These are phyloP conservation scores for Geranium brycei DNA, from an alignment of 345 rosid species.

Conservation along the genomic window DNA sequence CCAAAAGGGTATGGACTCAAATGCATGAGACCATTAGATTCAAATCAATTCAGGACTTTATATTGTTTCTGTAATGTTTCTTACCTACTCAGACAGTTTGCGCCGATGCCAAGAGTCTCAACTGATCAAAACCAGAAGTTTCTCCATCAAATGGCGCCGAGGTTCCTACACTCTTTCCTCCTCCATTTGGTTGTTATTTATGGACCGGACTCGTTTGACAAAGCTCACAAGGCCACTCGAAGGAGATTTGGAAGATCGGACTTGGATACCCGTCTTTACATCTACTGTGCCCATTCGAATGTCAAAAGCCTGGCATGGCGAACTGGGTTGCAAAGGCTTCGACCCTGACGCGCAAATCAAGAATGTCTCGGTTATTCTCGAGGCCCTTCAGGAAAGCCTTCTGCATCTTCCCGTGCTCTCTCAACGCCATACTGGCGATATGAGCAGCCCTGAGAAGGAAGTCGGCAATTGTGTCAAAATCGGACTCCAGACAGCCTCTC, in stretches of 20 bases:
- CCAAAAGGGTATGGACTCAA: no score
- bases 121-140: no score
- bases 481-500: constrained; percentile 81
- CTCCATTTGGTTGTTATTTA: no score
- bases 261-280: not conserved
- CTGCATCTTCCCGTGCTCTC: constrained; percentile 48
- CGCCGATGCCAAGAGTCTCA: no score
- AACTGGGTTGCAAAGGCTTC: constrained; percentile 75
- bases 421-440: constrained; percentile 44
- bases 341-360: constrained; percentile 46
- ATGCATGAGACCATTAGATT: no score
- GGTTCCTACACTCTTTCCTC: not conserved
- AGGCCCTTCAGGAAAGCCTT: constrained; percentile 47
- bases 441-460: constrained; percentile 71
- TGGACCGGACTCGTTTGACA: not conserved
- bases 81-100: no score
- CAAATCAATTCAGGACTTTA: no score
- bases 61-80: no score
- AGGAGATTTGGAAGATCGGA: not conserved
- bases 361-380: constrained; percentile 45
- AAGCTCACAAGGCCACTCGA: not conserved
- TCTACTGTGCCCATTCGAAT: constrained; percentile 19
- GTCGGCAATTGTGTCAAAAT: constrained; percentile 71
- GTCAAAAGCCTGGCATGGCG: constrained; percentile 76
- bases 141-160: not conserved